Percentiles rank a stretch among this genome's conserved stretches.
These are phyloP conservation scores for Lentinula edodes DNA, from an alignment of 768 basidiomycete species.

Conservation along the genomic window DNA sequence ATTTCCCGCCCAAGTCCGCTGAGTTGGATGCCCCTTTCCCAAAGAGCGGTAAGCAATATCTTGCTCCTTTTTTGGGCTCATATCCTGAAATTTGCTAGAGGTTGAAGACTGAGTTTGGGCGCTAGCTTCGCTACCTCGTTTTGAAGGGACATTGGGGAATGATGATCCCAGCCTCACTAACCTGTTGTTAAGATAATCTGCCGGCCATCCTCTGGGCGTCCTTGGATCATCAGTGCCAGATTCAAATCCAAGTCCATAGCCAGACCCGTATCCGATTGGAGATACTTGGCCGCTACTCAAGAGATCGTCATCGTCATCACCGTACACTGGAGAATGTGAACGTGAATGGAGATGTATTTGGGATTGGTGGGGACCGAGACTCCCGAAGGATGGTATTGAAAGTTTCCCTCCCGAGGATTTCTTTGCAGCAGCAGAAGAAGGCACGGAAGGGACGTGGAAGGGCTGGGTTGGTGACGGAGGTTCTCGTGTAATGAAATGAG, in stretches of 20 bases:
- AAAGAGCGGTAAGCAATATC: not conserved
- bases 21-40: constrained; percentile 4
- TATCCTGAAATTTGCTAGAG: not conserved
- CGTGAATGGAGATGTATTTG: not conserved
- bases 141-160: not conserved
- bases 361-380: not conserved
- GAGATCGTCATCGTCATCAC: constrained; percentile 58
- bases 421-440: not conserved
- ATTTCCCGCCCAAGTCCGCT: constrained; percentile 3
- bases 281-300: constrained; percentile 77
- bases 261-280: constrained; percentile 47
- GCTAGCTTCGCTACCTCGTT: not conserved
- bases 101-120: not conserved
- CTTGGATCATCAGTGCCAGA: constrained; percentile 4
- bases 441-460: not conserved
- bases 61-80: not conserved
- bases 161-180: not conserved
- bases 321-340: constrained; percentile 3
- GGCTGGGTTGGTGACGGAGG: not conserved
- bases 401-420: not conserved
- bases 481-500: not conserved
- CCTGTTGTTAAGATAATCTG: not conserved
- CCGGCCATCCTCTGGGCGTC: not conserved
- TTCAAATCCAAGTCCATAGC: not conserved
- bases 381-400: not conserved